phyloP scores from a whole-genome alignment of 306 rosid genomes.

The Medicago arabica region DNA sequence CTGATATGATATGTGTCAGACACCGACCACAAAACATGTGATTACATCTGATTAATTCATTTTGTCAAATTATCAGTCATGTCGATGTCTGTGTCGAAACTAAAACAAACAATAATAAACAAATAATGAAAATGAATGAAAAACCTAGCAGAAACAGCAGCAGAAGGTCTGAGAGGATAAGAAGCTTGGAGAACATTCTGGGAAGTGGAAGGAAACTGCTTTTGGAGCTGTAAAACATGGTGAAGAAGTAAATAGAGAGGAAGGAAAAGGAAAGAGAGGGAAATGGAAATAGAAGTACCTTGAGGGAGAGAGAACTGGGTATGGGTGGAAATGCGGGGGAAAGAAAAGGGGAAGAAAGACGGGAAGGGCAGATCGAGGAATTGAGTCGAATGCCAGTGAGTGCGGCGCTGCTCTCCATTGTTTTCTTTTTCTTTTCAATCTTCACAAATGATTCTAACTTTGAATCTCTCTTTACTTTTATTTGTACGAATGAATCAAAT shows the following conservation, averaged over 20 bases:
- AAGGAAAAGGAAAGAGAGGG: neutral
- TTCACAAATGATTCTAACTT: neutral
- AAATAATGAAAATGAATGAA: neutral
- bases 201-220: slow-evolving; percentile 53
- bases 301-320: slow-evolving; percentile 49
- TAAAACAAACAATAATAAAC: neutral
- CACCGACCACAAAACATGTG: neutral
- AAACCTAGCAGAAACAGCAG: slow-evolving; percentile 62
- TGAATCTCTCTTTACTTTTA: neutral
- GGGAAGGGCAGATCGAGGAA: slow-evolving; percentile 51
- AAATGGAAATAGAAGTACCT: slow-evolving; percentile 46
- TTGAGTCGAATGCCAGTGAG: slow-evolving; percentile 46
- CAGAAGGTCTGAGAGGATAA: slow-evolving; percentile 49
- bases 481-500: neutral
- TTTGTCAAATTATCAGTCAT: too few relatives aligned
- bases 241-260: neutral
- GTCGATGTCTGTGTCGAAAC: neutral
- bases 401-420: slow-evolving; percentile 81
- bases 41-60: too few relatives aligned
- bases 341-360: slow-evolving; percentile 16
- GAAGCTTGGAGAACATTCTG: slow-evolving; percentile 33
- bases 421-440: neutral
- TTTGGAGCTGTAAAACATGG: slow-evolving; percentile 52
- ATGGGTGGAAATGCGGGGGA: slow-evolving; percentile 21
- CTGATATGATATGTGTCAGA: too few relatives aligned